Evolutionary conservation across 257 asterid genomes (phyloP).

Genomic region (Fraxinus quadrangulata): DNA sequence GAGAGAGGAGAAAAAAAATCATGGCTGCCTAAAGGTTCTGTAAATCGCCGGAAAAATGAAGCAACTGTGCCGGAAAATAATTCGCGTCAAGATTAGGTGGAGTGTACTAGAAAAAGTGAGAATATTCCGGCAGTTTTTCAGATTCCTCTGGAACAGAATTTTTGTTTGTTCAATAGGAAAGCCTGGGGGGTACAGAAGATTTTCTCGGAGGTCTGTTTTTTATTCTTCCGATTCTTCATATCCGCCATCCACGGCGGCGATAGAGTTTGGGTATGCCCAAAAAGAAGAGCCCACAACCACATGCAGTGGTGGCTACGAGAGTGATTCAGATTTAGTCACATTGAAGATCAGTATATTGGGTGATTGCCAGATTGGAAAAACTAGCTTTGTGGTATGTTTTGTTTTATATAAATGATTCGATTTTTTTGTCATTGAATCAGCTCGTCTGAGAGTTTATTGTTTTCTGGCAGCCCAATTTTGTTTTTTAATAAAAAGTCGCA

Average conservation of each 20-base stretch:
- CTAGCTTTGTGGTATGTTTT: constrained; percentile 68
- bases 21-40: constrained; percentile 47
- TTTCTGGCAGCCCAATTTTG: too few species aligned
- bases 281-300: constrained; percentile 32
- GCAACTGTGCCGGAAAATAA: constrained; percentile 58
- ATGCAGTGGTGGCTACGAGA: constrained; percentile 39
- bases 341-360: constrained; percentile 85
- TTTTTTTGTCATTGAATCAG: neutral
- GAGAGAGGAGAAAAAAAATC: neutral
- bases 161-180: constrained; percentile 59
- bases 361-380: constrained; percentile 90
- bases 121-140: constrained; percentile 50
- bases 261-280: constrained; percentile 15
- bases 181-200: constrained; percentile 46
- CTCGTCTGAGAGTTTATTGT: neutral
- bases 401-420: too few species aligned
- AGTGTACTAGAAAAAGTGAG: constrained; percentile 51
- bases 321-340: constrained; percentile 79
- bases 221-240: constrained; percentile 9
- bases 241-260: constrained; percentile 10
- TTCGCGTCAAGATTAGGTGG: constrained; percentile 64
- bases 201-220: constrained; percentile 32
- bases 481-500: too few species aligned
- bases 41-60: constrained; percentile 58
- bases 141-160: constrained; percentile 58